Base-by-base conservation (phyloP, 345 rosid species). In the Linum lewisii region DNA sequence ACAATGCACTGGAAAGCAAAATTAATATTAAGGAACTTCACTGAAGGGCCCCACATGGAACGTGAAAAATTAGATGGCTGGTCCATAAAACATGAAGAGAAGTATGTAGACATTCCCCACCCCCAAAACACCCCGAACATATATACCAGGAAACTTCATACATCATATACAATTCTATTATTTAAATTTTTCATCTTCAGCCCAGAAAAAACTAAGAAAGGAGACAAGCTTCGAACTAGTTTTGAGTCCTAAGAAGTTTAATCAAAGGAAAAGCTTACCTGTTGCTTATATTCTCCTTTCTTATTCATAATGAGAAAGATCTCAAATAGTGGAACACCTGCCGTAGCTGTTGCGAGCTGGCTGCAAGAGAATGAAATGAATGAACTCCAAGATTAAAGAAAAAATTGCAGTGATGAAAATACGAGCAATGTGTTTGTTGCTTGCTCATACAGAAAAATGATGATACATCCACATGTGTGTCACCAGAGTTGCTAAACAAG, bases 321-420 rank as follows among this genome's bases (percentile, higher is more conserved):
- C 79, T 92, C 96, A 71, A 92, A 92, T 68, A 92, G 69, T 11
- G 93, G 98, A 55, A 68, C 77, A 63, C 95, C 96, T 11, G 53
- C 71, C 7, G 87, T 77, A 67, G 90, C 81, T 29, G 84, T 70
- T 67, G 84, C 79, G 66, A 88, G 93, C 82, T 86, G 90, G 72
- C 98, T 92, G 84, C 62, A 67, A 79, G 38, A 56, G 24, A 36
- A 51, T 21, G 49, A 55, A 69, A 36, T 20, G 36, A 66, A 32
- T 19, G n/a, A 15, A 21, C 34, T 55, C 2, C 23, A 26, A 54
- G 34, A 29, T 29, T 29, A 4, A 10, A 52, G 56, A 18, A 52
- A 52, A 24, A 19, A 52, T n/a, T 21, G 25, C 20, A 21, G 25
- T 15, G 24, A 29, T 3, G 4, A 29, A 20, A 42, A 7, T 42